Evolutionary conservation across 495 filamentous ascomycete species (phyloP), one percentile per base, ranked within the genome.

Genomic region (Aspergillus baeticus): DNA sequence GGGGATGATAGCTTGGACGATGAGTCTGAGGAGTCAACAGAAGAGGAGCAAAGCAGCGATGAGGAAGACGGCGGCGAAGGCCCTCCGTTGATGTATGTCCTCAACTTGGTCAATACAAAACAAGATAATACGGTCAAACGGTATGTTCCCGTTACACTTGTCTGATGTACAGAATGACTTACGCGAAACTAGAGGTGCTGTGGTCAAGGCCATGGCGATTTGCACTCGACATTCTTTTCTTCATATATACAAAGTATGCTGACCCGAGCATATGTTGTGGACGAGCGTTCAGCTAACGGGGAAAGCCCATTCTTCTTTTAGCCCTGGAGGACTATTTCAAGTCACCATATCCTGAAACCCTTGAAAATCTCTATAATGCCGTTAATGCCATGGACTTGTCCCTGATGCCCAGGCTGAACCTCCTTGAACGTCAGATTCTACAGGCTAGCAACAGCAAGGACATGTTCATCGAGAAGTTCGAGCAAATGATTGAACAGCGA

Each of bases 131-230:
- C 85, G 13, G 92, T 88, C 11, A 92, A 94, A 70, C 81, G 87
- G 86, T 88, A 74, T 54, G 71, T 58, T 51, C 46, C 14, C 37
- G 34, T 38, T 26, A 15, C 51, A 45, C 15, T 22, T 13, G 13
- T 52, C 10, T 18, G 5, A 10, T 18, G 4, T 13, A 3, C 29
- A 22, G 5, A n/a, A 46, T 45, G 36, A 35, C 53, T 65, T 49
- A 63, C 31, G n/a, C 53, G 45, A 41, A 61, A 31, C 53, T 26
- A 89, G 92, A 81, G 94, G 94, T 52, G 95, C 94, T 2, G 85
- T 96, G 26, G 92, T 97, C 26, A 98, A 97, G 72, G 92, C 94
- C 2, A 98, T 98, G 94, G 94, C 94, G n/a, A 97, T 98, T 60
- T 98, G 94, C 74, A 98, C 94, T 5, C 79, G 93, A 43, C 94